Evolutionary conservation across 2,329 filamentous ascomycete species (phyloP), one percentile per base, ranked within the genome.

Genomic region (Colletotrichum sidae): DNA sequence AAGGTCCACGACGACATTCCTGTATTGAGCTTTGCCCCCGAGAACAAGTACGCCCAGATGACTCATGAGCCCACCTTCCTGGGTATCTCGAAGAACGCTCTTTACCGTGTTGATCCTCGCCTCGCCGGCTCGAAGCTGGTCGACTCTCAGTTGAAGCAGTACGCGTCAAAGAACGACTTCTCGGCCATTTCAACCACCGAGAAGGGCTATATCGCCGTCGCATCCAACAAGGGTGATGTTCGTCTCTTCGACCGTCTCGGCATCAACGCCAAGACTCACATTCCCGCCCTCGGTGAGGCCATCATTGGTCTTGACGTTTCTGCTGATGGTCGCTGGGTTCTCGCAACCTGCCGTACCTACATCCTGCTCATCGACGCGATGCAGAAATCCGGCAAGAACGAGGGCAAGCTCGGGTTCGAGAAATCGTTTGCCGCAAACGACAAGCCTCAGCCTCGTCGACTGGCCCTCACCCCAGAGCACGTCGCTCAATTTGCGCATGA

Each of bases 21-120:
- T 0, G 92, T 98, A 67, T 89, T 92, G 59, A 96, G 90, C 9
- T 98, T 98, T 78, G 93, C 93, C 0, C 96, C 96, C 0, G 94
- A 97, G 78, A 97, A 91, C 86, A 99, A 99, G 87, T 99, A 97
- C 73, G 90, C 96, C 1, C 96, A 99, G 81, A 97, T 97, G 91
- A 97, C 94, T 1, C 89, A 90, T 65, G 94, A 97, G 75, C 94
- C 97, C 74, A 96, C 96, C 0, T 98, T 99, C 84, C 83, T 99
- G 9, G 96, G 96, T 79, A 88, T 97, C 34, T 97, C 94, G 8
- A 88, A 90, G 75, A 99, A 99, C 71, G 94, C 96, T 0, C 86
- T 99, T 8, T 99, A 94, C 83, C 92, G 95, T 10, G 87, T 99
- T 62, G 96, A 99, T 76, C 96, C 96, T 70, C 94, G 96, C 76